phyloP scores from a whole-genome alignment of 2,329 filamentous ascomycete genomes.

The Pseudonectria buxi region DNA sequence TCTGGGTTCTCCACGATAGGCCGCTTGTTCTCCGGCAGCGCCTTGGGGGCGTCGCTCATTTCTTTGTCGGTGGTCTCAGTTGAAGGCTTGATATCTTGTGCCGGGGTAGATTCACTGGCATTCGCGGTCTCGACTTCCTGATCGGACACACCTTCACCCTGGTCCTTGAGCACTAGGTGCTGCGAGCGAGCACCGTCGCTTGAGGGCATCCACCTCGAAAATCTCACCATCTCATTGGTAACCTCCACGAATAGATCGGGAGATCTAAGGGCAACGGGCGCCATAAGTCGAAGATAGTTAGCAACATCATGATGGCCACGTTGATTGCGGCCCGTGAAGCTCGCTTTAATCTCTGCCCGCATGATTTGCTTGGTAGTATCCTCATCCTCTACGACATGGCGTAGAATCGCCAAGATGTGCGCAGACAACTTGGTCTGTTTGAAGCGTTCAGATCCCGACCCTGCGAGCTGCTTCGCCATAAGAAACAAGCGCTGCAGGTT shows the following conservation, averaged over 20 bases:
- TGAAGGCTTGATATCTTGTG: constrained; percentile 49
- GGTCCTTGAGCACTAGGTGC: constrained; percentile 36
- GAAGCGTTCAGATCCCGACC: constrained; percentile 68
- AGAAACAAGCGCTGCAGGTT: constrained; percentile 87
- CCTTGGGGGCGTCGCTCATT: constrained; percentile 59
- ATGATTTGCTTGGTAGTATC: constrained; percentile 87
- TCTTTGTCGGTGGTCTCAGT: constrained; percentile 55
- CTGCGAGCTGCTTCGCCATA: constrained; percentile 88
- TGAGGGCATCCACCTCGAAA: constrained; percentile 52
- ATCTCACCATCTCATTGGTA: constrained; percentile 75
- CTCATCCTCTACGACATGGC: constrained; percentile 92
- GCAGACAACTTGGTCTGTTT: constrained; percentile 44
- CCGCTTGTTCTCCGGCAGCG: constrained; percentile 61
- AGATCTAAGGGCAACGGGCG: constrained; percentile 71
- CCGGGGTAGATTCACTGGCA: constrained; percentile 6
- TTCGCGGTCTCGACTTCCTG: constrained; percentile 9
- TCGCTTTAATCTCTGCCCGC: constrained; percentile 77
- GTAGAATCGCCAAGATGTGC: constrained; percentile 76
- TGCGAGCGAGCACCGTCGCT: constrained; percentile 29
- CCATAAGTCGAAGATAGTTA: constrained; percentile 68
- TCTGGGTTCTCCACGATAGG: constrained; percentile 88
- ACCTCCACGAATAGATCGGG: constrained; percentile 83
- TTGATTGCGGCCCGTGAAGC: constrained; percentile 55
- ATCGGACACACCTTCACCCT: constrained; percentile 11
- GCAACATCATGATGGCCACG: constrained; percentile 59